These are phyloP conservation scores for Solanum pinnatisectum DNA, from an alignment of 257 asterid genomes.

Conservation along the genomic window DNA sequence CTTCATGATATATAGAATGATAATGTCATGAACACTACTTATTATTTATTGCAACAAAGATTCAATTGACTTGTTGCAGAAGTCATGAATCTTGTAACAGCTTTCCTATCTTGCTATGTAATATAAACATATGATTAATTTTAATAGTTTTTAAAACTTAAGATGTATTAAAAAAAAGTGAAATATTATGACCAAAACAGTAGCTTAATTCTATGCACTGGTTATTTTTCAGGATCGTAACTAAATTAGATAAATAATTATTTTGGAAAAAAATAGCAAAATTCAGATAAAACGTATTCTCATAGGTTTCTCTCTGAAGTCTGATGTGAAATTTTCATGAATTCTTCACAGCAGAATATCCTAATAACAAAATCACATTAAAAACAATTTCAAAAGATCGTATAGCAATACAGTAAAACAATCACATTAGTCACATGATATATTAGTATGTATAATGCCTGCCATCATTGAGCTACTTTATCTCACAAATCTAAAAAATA, in stretches of 20 bases:
- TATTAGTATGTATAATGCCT: not conserved
- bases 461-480: conserved; percentile 13
- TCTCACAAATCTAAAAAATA: not conserved
- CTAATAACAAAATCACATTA: not conserved
- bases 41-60: too few species aligned
- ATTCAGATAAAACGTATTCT: conserved; percentile 4
- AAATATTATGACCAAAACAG: too few species aligned
- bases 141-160: too few species aligned
- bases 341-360: not conserved
- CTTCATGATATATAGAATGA: too few species aligned
- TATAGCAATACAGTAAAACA: not conserved
- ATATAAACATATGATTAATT: too few species aligned
- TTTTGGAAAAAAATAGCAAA: fast-evolving
- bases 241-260: not conserved
- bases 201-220: not conserved
- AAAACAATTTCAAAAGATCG: not conserved
- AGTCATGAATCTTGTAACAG: too few species aligned
- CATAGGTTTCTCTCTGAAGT: conserved; percentile 32
- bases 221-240: fast-evolving
- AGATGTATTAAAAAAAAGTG: too few species aligned
- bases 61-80: too few species aligned
- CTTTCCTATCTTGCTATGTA: too few species aligned
- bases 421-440: too few species aligned
- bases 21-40: too few species aligned
- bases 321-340: not conserved